These are phyloP conservation scores for Phylloporus arenicola DNA, from an alignment of 768 basidiomycete species.

Conservation along the genomic window DNA sequence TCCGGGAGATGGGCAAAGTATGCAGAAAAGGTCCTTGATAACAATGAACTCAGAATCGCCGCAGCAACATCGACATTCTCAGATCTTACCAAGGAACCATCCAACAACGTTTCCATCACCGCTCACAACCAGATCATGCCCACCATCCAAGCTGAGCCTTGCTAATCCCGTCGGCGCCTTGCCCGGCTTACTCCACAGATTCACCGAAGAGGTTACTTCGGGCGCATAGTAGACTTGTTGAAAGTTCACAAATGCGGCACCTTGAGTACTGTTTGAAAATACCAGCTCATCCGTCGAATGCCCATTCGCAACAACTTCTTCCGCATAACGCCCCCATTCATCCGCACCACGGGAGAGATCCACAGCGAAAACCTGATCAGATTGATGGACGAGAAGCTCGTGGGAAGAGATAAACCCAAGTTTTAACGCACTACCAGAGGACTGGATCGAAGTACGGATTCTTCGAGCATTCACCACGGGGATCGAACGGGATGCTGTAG, in stretches of 20 bases:
- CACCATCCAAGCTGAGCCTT: slow-evolving; percentile 66
- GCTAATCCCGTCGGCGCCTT: slow-evolving; percentile 58
- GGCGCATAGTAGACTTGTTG: slow-evolving; percentile 59
- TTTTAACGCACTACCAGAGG: slow-evolving; percentile 37
- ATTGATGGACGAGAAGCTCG: slow-evolving; percentile 58
- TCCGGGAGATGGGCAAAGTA: slow-evolving; percentile 49
- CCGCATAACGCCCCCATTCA: slow-evolving; percentile 42
- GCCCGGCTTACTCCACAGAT: slow-evolving; percentile 66
- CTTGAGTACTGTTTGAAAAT: slow-evolving; percentile 36
- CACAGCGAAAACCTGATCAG: slow-evolving; percentile 42
- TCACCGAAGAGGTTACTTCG: slow-evolving; percentile 37
- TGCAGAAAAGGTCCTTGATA: slow-evolving; percentile 34
- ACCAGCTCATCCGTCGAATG: slow-evolving; percentile 54
- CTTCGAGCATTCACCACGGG: slow-evolving; percentile 44
- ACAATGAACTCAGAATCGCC: not conserved
- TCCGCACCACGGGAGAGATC: slow-evolving; percentile 45
- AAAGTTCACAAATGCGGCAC: slow-evolving; percentile 64
- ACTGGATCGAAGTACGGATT: slow-evolving; percentile 47
- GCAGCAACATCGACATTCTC: not conserved
- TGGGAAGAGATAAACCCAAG: slow-evolving; percentile 54
- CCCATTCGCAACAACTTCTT: slow-evolving; percentile 48
- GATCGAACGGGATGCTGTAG: slow-evolving; percentile 25
- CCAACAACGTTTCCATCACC: slow-evolving; percentile 60
- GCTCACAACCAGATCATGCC: slow-evolving; percentile 63
- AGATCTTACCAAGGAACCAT: slow-evolving; percentile 63